phyloP scores from a whole-genome alignment of 768 basidiomycete genomes.

The Tricholoma bakamatsutake region DNA sequence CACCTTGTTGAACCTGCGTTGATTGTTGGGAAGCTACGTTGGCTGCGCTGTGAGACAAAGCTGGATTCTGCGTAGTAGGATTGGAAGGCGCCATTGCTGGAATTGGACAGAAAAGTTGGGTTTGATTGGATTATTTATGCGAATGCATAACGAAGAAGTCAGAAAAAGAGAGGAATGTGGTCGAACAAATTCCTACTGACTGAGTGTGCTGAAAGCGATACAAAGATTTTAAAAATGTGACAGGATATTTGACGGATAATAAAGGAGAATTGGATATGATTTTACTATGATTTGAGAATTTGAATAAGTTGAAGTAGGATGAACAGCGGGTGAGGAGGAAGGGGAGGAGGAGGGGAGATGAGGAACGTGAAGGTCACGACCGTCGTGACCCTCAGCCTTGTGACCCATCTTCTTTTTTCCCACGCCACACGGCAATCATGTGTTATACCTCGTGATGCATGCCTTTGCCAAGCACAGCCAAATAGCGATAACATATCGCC shows the following conservation, averaged over 20 bases:
- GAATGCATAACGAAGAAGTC: background rate
- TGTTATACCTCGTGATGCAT: conserved; percentile 10
- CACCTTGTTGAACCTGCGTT: conserved; percentile 19
- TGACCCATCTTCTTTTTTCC: conserved; percentile 19
- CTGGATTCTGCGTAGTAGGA: conserved; percentile 32
- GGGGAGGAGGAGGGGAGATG: conserved; percentile 11
- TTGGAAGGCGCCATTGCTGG: conserved; percentile 31
- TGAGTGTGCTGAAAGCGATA: background rate
- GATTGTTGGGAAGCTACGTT: conserved; percentile 23
- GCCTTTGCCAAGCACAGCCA: background rate
- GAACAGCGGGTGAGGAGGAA: background rate
- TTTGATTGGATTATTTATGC: background rate
- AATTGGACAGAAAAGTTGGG: background rate
- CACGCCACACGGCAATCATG: conserved; percentile 21
- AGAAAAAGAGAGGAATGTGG: background rate
- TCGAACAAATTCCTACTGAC: background rate
- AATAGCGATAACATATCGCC: background rate
- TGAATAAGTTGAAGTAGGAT: background rate
- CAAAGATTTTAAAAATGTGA: background rate
- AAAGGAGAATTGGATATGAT: background rate
- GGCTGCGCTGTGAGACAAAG: conserved; percentile 29
- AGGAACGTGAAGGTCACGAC: conserved; percentile 27
- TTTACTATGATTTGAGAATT: background rate
- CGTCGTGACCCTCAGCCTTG: conserved; percentile 24
- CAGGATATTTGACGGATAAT: background rate